Base-by-base conservation (phyloP, 2,329 filamentous ascomycete species). In the Alternaria viburni region DNA sequence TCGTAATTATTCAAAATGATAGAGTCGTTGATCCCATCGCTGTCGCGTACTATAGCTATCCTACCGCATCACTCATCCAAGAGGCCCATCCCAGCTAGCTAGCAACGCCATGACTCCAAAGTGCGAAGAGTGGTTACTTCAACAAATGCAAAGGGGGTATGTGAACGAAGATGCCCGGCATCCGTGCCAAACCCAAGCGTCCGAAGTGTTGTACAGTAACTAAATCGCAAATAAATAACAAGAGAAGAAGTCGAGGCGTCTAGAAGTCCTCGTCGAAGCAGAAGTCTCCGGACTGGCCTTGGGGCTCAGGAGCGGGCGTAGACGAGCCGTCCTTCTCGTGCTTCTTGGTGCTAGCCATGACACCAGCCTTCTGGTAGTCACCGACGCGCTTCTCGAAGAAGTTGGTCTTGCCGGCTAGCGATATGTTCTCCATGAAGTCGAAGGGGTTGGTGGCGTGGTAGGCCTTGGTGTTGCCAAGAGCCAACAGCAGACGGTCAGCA, bases 381-480 rank as follows among this genome's bases (percentile, higher is more conserved):
- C 91, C 96, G 61, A 99, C 96, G 75, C 96, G 93, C 92, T 99
- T 99, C 91, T 99, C 96, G 81, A 99, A 99, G 89, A 99, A 99
- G 90, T 99, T 99, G 81, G 96, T 99, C 92, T 99, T 99, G 83
- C 96, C 96, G 56, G 93, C 93, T 11, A 99, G 88, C 21, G 96
- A 98, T 83, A 99, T 99, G 85, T 97, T 97, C 88, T 99, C 96
- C 96, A 99, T 99, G 83, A 99, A 99, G 87, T 99, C 96, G 81
- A 99, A 99, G 80, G 96, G 96, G 86, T 99, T 99, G 81, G 90
- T 88, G 25, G 91, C 86, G 79, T 96, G 92, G 89, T 97, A 99
- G 76, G 92, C 87, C 87, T 97, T 98, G 75, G 92, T 88, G 83
- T 97, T 97, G 77, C 96, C 96, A 50, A 99, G 91, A 30, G 96